Evolutionary conservation across 2,329 filamentous ascomycete species (phyloP), one percentile per base, ranked within the genome.

Genomic region (Ophiostoma triangulosporum): DNA sequence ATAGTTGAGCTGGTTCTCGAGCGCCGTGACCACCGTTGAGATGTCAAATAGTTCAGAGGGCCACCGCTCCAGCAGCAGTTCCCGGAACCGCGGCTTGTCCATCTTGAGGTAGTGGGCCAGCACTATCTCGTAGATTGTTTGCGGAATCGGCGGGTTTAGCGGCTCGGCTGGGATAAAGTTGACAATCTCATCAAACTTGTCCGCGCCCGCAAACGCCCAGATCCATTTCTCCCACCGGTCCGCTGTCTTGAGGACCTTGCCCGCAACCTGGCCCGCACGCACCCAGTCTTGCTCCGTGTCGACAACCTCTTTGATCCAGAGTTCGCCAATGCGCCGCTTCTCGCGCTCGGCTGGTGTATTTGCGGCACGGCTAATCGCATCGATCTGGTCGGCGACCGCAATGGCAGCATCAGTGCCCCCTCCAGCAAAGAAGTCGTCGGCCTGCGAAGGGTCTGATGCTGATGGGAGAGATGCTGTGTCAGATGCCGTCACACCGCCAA

Each of bases 151-250:
- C 7, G 90, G 90, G 27, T 78, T 79, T 64, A 94, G 75, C n/a
- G 82, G 80, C 52, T 83, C 77, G 1, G 79, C 81, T 0, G 93
- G 93, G 29, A 98, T 86, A 62, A 85, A 83, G 33, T 85, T 77
- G 5, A 86, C 85, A 57, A 98, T 95, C 61, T 95, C 90, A 64
- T 96, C 88, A 61, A 95, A 88, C 63, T 83, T 88, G 58, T 87
- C 78, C 2, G 86, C 85, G 38, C 88, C 84, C 7, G 89, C 88
- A 68, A 98, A 98, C 0, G 80, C 84, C 80, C 86, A 94, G 5
- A 94, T 85, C 89, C 91, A 97, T 62, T 94, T 88, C 69, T 97
- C 90, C 93, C 93, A 98, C 60, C 84, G 75, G 48, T 84, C 75
- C 1, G 88, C 81, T 1, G 84, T 88, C 43, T 81, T 81, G 1